Evolutionary conservation across 768 basidiomycete species (phyloP).

Genomic region (Asterophora lycoperdoides): DNA sequence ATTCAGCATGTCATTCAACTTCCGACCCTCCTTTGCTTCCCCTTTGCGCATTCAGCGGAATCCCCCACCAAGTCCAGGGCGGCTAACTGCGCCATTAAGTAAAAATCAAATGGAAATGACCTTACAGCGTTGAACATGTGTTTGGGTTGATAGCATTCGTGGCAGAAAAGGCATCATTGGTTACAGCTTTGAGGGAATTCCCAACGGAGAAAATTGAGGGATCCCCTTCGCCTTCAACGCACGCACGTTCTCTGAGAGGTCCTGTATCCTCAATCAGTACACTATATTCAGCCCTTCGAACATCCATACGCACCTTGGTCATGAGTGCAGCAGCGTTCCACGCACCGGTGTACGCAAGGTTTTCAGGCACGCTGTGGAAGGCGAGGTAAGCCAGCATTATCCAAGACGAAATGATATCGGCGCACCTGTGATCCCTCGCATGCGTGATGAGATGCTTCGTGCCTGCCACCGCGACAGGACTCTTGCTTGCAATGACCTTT

Average conservation of each 20-base stretch:
- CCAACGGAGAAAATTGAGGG: constrained; percentile 27
- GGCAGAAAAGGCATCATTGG: neutral
- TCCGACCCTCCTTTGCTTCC: too few relatives aligned
- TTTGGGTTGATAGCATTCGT: too few relatives aligned
- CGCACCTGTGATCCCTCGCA: constrained; percentile 73
- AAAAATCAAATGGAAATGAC: too few relatives aligned
- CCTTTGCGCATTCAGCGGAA: too few relatives aligned
- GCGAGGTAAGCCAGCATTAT: neutral
- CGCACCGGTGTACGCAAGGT: constrained; percentile 38
- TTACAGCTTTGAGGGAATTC: constrained; percentile 20
- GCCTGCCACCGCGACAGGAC: constrained; percentile 71
- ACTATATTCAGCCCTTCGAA: neutral
- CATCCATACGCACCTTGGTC: constrained; percentile 29
- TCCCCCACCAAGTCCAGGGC: too few relatives aligned
- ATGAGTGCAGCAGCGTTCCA: constrained; percentile 43
- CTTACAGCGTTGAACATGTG: too few relatives aligned
- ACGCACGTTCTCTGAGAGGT: constrained; percentile 32
- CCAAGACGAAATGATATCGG: neutral
- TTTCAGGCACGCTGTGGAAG: constrained; percentile 33
- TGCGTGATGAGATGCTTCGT: constrained; percentile 79
- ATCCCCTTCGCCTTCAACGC: constrained; percentile 28
- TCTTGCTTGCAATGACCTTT: constrained; percentile 62
- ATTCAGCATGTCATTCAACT: too few relatives aligned
- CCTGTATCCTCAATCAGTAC: constrained; percentile 22
- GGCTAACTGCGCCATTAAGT: too few relatives aligned